Conservation (phyloP, 108 stramenopile genomes). For the Skeletonema potamos region DNA sequence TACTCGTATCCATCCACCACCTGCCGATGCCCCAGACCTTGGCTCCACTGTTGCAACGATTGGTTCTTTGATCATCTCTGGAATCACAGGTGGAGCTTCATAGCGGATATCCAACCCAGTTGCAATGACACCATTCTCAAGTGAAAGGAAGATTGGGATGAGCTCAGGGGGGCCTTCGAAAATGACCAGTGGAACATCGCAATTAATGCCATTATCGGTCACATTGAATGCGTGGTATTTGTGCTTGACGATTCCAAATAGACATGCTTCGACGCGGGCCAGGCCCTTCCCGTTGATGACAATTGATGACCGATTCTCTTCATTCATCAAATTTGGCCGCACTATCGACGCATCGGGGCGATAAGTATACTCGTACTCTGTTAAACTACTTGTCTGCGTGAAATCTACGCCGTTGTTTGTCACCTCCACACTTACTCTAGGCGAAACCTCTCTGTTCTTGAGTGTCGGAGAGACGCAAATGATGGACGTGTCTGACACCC, state of each 20-base stretch:
- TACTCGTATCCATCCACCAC: constrained; percentile 33
- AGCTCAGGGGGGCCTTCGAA: neutral
- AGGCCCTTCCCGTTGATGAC: constrained; percentile 30
- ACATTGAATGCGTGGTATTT: constrained; percentile 11
- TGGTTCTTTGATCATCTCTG: constrained; percentile 10
- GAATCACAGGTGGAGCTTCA: neutral
- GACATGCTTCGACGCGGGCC: constrained; percentile 9
- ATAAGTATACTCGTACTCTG: constrained; percentile 17
- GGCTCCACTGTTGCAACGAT: constrained; percentile 5
- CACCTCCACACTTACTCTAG: constrained; percentile 16
- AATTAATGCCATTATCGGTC: constrained; percentile 12
- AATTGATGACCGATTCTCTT: constrained; percentile 16
- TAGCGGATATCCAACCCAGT: constrained; percentile 30
- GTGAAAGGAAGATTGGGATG: constrained; percentile 3
- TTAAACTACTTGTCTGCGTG: neutral
- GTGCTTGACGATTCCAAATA: constrained; percentile 22
- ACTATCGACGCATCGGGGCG: constrained; percentile 30
- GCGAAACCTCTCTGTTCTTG: neutral
- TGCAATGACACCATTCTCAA: constrained; percentile 31
- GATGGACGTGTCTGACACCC: constrained; percentile 18
- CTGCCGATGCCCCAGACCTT: constrained; percentile 13
- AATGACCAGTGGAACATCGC: constrained; percentile 22
- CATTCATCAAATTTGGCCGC: constrained; percentile 13
- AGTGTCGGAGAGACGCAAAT: constrained; percentile 19
- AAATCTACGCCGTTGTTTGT: constrained; percentile 54